These are phyloP conservation scores for Paramecium caudatum DNA, from an alignment of 73 alveolate species.

Conservation along the genomic window DNA sequence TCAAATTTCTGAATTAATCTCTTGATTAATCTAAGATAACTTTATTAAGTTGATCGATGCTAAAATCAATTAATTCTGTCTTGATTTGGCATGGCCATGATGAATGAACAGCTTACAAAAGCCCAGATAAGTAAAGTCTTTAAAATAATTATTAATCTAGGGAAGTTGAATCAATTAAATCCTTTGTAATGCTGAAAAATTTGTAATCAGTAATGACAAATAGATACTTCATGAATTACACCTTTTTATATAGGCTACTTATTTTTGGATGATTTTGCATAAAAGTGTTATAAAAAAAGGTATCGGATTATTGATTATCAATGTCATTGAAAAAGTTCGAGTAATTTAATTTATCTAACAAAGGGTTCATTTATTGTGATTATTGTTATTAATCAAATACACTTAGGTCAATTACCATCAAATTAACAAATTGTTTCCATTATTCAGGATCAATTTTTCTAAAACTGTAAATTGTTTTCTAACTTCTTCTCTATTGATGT, in stretches of 20 bases:
- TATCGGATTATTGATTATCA: neutral
- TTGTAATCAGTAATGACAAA: slow-evolving; percentile 32
- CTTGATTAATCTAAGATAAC: neutral
- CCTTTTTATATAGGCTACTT: neutral
- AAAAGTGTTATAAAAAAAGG: neutral
- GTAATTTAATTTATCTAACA: neutral
- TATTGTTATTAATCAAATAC: slow-evolving; percentile 12
- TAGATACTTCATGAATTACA: neutral
- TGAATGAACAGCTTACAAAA: slow-evolving; percentile 24
- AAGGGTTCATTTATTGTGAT: neutral
- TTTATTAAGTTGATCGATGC: neutral
- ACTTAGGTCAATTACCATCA: slow-evolving; percentile 17
- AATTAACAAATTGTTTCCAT: neutral
- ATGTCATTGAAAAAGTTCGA: neutral
- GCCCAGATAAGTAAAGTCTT: neutral
- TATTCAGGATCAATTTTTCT: neutral
- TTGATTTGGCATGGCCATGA: slow-evolving; percentile 4
- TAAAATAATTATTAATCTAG: slow-evolving; percentile 3
- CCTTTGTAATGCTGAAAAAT: neutral
- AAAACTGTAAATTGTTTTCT: neutral
- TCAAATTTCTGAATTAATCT: neutral
- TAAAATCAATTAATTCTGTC: neutral
- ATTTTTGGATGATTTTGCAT: neutral
- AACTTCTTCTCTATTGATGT: slow-evolving; percentile 3
- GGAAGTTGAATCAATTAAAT: slow-evolving; percentile 17